phyloP scores from a whole-genome alignment of 1,284 basidiomycete genomes.

The Naganishia albida region DNA sequence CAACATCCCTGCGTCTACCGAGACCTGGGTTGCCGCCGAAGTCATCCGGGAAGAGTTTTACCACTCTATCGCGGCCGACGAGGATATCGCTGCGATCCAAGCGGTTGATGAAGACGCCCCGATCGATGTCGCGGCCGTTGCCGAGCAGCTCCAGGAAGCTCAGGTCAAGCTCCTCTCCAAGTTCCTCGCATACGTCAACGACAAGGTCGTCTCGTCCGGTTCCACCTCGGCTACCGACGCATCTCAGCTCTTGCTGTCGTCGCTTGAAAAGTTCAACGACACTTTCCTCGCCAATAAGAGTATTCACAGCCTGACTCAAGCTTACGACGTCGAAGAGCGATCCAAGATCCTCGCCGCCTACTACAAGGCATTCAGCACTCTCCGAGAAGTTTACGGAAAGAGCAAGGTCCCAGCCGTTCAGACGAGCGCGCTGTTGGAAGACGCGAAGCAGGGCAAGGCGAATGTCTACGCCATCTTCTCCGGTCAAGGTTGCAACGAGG shows the following conservation, averaged over 20 bases:
- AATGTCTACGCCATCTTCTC: conserved; percentile 93
- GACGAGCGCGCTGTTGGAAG: conserved; percentile 71
- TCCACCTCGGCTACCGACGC: conserved; percentile 61
- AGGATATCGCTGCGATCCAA: conserved; percentile 39
- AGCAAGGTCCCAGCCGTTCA: conserved; percentile 64
- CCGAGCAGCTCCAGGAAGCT: conserved; percentile 57
- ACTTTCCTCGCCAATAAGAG: conserved; percentile 66
- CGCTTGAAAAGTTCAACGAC: conserved; percentile 74
- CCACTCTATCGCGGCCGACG: conserved; percentile 59
- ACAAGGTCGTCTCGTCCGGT: conserved; percentile 61
- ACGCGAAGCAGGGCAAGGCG: conserved; percentile 68
- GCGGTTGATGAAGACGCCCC: conserved; percentile 55
- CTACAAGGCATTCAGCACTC: conserved; percentile 71
- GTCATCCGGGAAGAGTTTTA: conserved; percentile 82
- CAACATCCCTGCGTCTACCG: conserved; percentile 72
- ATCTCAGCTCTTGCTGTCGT: conserved; percentile 69
- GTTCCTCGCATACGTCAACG: conserved; percentile 73
- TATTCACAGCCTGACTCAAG: conserved; percentile 75
- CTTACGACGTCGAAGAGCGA: conserved; percentile 73
- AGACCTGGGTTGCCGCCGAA: conserved; percentile 81
- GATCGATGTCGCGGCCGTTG: conserved; percentile 35
- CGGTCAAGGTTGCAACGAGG: conserved; percentile 96
- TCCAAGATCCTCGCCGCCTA: conserved; percentile 77
- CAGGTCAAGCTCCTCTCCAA: conserved; percentile 74
- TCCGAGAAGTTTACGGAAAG: conserved; percentile 65